Base-by-base conservation (phyloP, 75 land plant genomes). In the Cryptomeria japonica region DNA sequence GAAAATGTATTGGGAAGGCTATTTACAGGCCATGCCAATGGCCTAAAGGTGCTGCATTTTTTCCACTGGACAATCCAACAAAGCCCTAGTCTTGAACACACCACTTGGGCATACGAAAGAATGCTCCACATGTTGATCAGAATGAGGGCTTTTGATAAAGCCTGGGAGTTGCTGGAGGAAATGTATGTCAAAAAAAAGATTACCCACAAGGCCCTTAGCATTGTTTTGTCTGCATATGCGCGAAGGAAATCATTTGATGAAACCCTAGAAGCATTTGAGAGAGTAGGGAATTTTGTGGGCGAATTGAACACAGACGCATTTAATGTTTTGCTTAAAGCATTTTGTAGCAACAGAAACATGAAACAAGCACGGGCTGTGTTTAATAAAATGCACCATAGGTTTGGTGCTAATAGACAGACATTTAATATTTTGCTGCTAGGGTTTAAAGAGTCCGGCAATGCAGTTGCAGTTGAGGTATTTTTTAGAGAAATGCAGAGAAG, bases 351-450 rank as follows among this genome's bases (percentile, higher is more conserved):
- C 49, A 84, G 90, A 76, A 88, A 90, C 25, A 90, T 95, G 91
- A 90, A 87, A 36, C 91, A 95, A 58, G 94, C 96, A 1, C 83
- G 88, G 14, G 92, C 91, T 5, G 84, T 91, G 37, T 93, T 93
- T 86, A 86, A 78, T 14, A 91, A 88, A 86, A 85, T 92, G 87
- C 89, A 91, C 76, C 64, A 83, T 28, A 85, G 91, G 56, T 93
- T 91, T 75, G 14, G 76, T 15, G 90, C 92, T 9, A 84, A 92
- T 86, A 85, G 84, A 11, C 87, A 90, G 56, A 90, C 92, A 5
- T 88, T 95, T 87, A 95, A 95, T 68, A 90, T 94, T 51, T 85
- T 95, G 78, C 92, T 95, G 25, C 70, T 95, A 87, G 96, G 93
- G 34, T 95, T 95, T 87, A 95, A 90, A 84, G 92, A 92, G 72